phyloP scores from a whole-genome alignment of 306 rosid genomes.

The Dalbergia oliveri region DNA sequence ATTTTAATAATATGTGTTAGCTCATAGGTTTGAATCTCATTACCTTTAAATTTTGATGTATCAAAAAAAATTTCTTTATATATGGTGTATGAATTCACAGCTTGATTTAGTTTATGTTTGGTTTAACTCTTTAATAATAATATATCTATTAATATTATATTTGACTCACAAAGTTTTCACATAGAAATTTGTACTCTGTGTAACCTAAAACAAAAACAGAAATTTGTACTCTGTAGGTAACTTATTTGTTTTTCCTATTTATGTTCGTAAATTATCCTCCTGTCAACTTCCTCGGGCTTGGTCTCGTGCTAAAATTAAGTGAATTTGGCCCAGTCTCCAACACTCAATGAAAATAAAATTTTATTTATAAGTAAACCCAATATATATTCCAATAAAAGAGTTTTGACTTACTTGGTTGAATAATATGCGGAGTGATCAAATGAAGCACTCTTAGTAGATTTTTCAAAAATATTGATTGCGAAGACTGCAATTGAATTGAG shows the following conservation, averaged over 20 bases:
- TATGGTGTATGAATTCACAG: too few species aligned
- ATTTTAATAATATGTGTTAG: too few species aligned
- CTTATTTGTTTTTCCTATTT: not conserved
- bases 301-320: not conserved
- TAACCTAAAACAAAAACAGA: too few species aligned
- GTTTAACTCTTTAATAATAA: too few species aligned
- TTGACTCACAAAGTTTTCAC: too few species aligned
- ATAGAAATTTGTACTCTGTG: too few species aligned
- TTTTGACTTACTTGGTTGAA: conserved; percentile 31
- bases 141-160: too few species aligned
- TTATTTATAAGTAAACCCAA: not conserved
- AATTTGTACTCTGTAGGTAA: not conserved
- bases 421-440: not conserved
- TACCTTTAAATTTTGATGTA: too few species aligned
- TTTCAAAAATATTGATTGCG: conserved; percentile 3
- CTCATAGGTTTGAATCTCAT: too few species aligned
- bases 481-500: not conserved
- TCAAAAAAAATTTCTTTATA: too few species aligned
- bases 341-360: not conserved
- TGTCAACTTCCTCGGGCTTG: not conserved
- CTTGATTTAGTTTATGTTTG: too few species aligned
- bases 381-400: not conserved
- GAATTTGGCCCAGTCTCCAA: not conserved
- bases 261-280: too few species aligned
- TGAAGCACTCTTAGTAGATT: not conserved